Percentiles rank a stretch among this genome's conserved stretches.
These are phyloP conservation scores for Dictyostelium brefeldianum DNA, from an alignment of 78 protist genomes.

Conservation along the genomic window DNA sequence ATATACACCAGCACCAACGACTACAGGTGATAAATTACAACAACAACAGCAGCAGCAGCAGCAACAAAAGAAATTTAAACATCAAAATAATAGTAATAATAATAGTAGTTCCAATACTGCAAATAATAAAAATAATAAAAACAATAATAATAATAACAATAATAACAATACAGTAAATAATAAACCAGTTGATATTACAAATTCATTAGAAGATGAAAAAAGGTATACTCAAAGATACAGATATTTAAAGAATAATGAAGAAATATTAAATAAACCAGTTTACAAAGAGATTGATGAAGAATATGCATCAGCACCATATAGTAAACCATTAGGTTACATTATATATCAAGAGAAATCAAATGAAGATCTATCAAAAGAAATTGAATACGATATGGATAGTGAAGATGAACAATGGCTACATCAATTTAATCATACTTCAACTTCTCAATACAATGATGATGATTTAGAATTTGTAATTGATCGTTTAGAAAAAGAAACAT, in stretches of 20 bases:
- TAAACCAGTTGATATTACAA: not conserved
- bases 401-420: slow-evolving; percentile 78
- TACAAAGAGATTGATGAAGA: slow-evolving; percentile 44
- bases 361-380: slow-evolving; percentile 30
- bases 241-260: slow-evolving; percentile 47
- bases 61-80: not conserved
- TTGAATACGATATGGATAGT: slow-evolving; percentile 84
- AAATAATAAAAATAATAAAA: not conserved
- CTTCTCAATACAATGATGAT: slow-evolving; percentile 42
- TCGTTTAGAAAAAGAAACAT: slow-evolving; percentile 84
- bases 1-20: not conserved
- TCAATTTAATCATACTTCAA: not conserved
- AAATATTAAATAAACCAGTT: slow-evolving; percentile 14
- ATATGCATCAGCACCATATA: slow-evolving; percentile 11
- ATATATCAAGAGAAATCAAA: slow-evolving; percentile 43
- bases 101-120: not conserved
- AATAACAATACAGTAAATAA: not conserved
- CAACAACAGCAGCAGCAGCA: not conserved
- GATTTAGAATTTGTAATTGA: slow-evolving; percentile 81
- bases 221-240: slow-evolving; percentile 46
- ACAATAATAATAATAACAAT: not conserved
- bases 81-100: not conserved
- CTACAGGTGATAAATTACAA: not conserved
- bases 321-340: slow-evolving; percentile 43
- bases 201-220: slow-evolving; percentile 38